Base-by-base conservation (phyloP, 2,329 filamentous ascomycete genomes). In the Alternaria sp. region DNA sequence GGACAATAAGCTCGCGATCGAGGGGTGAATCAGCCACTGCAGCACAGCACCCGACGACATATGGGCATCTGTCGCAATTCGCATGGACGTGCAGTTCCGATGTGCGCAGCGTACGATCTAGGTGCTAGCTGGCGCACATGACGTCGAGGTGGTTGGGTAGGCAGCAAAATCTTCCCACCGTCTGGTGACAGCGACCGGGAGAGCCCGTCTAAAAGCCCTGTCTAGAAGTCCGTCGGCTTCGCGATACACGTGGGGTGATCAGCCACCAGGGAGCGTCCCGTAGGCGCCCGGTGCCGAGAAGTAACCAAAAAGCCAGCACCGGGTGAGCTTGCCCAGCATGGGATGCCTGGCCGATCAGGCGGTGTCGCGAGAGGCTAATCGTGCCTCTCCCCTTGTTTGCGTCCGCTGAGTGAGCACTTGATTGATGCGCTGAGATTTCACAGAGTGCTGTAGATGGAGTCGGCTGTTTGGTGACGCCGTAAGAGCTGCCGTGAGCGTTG, bases 201-300 rank as follows among this genome's bases (percentile, higher is more conserved):
- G 39, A 65, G 57, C 46, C 59, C 55, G 55, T 59, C 39, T 34
- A 52, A 13, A 48, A 34, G 24, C 11, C 37, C 39, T n/a, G 49
- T 50, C 29, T 40, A 31, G 44, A 53, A 31, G 28, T 45, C 51
- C 51, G 40, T 49, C 33, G 51, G 34, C 34, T 24, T 36, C 36
- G 50, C 26, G 39, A 56, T 53, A 49, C 64, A 65, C 64, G 64
- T 65, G 64, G 62, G 61, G 51, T 36, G 61, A 65, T 65, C 62
- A 66, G 57, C 59, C 57, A 63, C 60, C 62, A 61, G 31, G 61
- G 61, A 54, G 52, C 56, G 59, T 62, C 44, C 58, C 60, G 54
- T 61, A 52, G 52, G 56, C 49, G 63, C 52, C 61, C 58, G 61
- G 54, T 37, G 50, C 53, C 51, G 55, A 57, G 9, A 17, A 31